Conservation (phyloP, 1,139 yeast genomes). For the Petasospora rhodanensis region DNA sequence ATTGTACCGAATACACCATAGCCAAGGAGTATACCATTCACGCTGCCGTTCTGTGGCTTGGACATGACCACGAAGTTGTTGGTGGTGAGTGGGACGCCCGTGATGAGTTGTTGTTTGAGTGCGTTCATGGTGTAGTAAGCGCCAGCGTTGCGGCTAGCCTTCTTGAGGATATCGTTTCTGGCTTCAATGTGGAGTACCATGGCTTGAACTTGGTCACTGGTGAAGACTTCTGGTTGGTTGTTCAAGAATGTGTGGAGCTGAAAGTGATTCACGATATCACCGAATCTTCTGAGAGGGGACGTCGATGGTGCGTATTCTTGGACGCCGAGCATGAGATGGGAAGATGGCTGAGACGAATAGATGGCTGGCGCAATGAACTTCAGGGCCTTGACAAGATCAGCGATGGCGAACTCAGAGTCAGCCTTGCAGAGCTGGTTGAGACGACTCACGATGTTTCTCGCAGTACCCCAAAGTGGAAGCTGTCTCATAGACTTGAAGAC, state of each 20-base stretch:
- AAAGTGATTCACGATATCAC: slow-evolving; percentile 81
- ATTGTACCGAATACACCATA: slow-evolving; percentile 34
- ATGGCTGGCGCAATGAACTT: slow-evolving; percentile 41
- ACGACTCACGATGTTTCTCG: slow-evolving; percentile 25
- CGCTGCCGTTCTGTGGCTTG: slow-evolving; percentile 35
- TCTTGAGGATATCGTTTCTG: slow-evolving; percentile 30
- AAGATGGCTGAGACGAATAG: slow-evolving; percentile 35
- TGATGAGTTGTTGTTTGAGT: slow-evolving; percentile 25
- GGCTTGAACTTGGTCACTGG: slow-evolving; percentile 22
- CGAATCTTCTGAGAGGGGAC: slow-evolving; percentile 82
- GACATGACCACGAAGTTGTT: slow-evolving; percentile 32
- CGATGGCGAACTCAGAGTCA: slow-evolving; percentile 25
- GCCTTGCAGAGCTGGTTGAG: slow-evolving; percentile 26
- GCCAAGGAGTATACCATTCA: slow-evolving; percentile 36
- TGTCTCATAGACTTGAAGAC: slow-evolving; percentile 49
- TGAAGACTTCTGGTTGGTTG: slow-evolving; percentile 21
- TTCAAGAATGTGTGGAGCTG: slow-evolving; percentile 40
- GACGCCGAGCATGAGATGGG: slow-evolving; percentile 66
- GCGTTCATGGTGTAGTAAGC: slow-evolving; percentile 40
- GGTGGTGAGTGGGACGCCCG: slow-evolving; percentile 5
- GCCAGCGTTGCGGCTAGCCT: slow-evolving; percentile 29
- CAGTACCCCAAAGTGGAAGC: slow-evolving; percentile 29
- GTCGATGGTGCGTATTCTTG: slow-evolving; percentile 69
- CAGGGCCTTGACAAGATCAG: slow-evolving; percentile 34
- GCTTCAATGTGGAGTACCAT: slow-evolving; percentile 31